Conservation (phyloP, 73 alveolate genomes). For the Uronychia setigera region DNA sequence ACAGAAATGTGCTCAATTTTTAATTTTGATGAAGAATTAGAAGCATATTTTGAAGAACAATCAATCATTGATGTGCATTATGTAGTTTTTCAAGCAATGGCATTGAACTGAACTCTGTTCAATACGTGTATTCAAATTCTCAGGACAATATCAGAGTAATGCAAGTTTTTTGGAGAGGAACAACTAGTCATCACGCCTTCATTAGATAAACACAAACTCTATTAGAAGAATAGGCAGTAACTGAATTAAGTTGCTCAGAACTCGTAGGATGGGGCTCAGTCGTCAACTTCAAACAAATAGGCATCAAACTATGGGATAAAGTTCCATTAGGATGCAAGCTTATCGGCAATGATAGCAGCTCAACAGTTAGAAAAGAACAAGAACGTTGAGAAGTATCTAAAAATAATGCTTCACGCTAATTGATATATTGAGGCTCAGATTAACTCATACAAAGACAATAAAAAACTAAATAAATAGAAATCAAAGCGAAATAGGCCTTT, state of each 20-base stretch:
- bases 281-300: too few relatives aligned
- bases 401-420: neutral
- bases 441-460: neutral
- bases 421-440: neutral
- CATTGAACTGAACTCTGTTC: neutral
- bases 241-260: neutral
- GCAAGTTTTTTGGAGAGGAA: neutral
- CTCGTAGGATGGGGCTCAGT: neutral
- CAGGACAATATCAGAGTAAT: neutral
- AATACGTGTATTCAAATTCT: neutral
- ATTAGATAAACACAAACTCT: neutral
- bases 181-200: neutral
- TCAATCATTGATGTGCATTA: neutral
- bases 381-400: neutral
- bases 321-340: neutral
- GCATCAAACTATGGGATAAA: too few relatives aligned
- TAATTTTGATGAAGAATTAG: neutral
- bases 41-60: neutral
- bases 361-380: neutral
- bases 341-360: neutral
- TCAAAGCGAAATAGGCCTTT: neutral
- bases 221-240: neutral
- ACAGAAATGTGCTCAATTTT: neutral
- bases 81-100: neutral
- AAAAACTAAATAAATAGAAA: too few relatives aligned